A percentile compares a stretch with the other conserved stretches of the same genome.
phyloP scores from a whole-genome alignment of 345 rosid genomes.

The Syzygium aqueum region DNA sequence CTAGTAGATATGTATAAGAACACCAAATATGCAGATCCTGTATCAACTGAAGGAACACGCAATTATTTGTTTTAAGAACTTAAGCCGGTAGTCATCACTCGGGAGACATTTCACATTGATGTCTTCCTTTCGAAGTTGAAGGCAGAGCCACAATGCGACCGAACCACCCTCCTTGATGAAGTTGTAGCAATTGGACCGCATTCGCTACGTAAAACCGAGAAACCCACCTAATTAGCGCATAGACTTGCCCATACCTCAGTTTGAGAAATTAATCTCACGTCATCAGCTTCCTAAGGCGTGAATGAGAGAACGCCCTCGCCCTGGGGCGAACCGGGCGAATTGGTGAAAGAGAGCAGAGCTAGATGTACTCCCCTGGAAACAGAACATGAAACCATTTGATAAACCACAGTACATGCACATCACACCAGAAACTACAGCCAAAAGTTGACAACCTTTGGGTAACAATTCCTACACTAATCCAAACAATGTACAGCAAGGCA shows the following conservation, averaged over 20 bases:
- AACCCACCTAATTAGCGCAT: neutral
- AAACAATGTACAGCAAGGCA: neutral
- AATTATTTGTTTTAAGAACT: neutral
- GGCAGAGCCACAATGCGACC: neutral
- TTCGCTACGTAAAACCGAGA: neutral
- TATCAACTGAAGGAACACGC: neutral
- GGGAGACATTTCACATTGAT: neutral
- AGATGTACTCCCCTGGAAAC: neutral
- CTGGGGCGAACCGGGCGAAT: neutral
- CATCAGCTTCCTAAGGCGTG: neutral
- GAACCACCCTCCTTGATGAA: neutral
- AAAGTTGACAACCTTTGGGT: neutral
- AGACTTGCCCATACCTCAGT: neutral
- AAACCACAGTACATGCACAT: neutral
- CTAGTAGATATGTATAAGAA: neutral
- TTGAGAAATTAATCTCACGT: neutral
- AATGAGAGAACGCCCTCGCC: neutral
- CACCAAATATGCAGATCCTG: neutral
- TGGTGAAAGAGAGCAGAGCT: neutral
- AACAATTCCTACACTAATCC: neutral
- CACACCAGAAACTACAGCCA: neutral
- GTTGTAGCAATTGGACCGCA: neutral
- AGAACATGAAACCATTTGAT: neutral
- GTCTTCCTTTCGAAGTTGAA: neutral
- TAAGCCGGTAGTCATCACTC: neutral